Evolutionary conservation across 768 basidiomycete genomes (phyloP).

Genomic region (Amanita polypyramis): DNA sequence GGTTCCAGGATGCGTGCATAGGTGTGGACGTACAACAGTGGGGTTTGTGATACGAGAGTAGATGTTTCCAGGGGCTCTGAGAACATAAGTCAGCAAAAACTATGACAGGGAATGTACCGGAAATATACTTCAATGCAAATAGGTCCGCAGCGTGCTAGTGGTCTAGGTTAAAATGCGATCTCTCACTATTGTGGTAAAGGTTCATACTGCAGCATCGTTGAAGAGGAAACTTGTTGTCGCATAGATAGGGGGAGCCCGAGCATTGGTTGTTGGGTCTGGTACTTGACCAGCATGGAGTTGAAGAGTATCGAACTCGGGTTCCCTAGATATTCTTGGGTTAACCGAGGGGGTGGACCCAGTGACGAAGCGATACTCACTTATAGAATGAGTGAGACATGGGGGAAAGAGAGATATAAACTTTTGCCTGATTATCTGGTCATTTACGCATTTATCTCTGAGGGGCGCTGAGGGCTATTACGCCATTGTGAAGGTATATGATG

Average conservation of each 20-base stretch:
- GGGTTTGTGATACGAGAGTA: conserved; percentile 66
- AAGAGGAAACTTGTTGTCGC: conserved; percentile 65
- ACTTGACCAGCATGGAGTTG: too few species aligned
- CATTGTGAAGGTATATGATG: too few species aligned
- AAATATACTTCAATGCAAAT: conserved; percentile 44
- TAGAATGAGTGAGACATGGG: too few species aligned
- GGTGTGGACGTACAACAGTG: conserved; percentile 38
- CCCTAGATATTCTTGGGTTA: too few species aligned
- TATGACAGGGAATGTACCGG: not conserved
- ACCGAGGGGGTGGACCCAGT: too few species aligned
- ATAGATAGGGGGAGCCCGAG: conserved; percentile 73
- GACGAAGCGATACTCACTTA: too few species aligned
- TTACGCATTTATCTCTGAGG: too few species aligned
- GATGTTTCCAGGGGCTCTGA: conserved; percentile 44
- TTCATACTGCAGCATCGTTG: conserved; percentile 52
- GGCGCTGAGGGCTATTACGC: too few species aligned
- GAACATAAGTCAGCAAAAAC: not conserved
- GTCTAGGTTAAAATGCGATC: not conserved
- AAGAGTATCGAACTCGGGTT: too few species aligned
- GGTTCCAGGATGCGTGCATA: not conserved
- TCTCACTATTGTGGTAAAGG: not conserved
- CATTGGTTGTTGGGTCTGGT: conserved; percentile 53
- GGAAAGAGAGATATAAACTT: too few species aligned
- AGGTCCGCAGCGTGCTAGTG: conserved; percentile 60
- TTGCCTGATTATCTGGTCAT: too few species aligned